phyloP scores from a whole-genome alignment of 441 rosid genomes.

The Euphorbia schlechtendalii region DNA sequence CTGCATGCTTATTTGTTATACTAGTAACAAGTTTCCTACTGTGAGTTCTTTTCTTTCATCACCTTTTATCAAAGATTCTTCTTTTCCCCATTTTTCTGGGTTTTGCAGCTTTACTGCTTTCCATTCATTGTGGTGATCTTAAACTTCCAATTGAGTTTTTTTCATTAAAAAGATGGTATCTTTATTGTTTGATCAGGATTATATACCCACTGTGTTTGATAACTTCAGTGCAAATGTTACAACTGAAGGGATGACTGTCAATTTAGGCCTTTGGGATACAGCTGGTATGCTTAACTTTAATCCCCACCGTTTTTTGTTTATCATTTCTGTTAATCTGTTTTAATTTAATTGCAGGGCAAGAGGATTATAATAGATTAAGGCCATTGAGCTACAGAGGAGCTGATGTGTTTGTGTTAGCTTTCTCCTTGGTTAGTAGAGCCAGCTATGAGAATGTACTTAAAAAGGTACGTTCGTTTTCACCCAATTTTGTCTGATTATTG shows the following conservation, averaged over 20 bases:
- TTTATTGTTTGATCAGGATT: constrained; percentile 53
- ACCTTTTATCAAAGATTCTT: too few species aligned
- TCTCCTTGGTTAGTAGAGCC: constrained; percentile 91
- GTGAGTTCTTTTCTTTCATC: too few species aligned
- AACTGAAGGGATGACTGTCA: constrained; percentile 85
- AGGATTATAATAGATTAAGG: constrained; percentile 90
- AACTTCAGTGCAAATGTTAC: constrained; percentile 97
- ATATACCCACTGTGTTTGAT: constrained; percentile 94
- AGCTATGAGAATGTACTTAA: constrained; percentile 90
- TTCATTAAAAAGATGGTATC: constrained; percentile 4
- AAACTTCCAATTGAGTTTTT: not conserved
- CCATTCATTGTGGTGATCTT: not conserved
- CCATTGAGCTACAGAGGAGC: constrained; percentile 98
- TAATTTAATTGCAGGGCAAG: constrained; percentile 55
- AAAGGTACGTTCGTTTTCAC: constrained; percentile 46
- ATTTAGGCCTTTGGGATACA: constrained; percentile 96
- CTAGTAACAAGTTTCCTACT: constrained; percentile 97
- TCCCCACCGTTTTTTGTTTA: not conserved
- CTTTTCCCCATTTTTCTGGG: not conserved
- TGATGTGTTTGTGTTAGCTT: constrained; percentile 91
- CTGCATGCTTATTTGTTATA: constrained; percentile 96
- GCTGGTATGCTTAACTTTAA: constrained; percentile 57
- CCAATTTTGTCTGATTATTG: constrained; percentile 1
- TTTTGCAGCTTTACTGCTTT: constrained; percentile 18
- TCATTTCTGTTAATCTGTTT: constrained; percentile 4